Conservation (phyloP, 108 stramenopile genomes). For the Conticribra guillardii region DNA sequence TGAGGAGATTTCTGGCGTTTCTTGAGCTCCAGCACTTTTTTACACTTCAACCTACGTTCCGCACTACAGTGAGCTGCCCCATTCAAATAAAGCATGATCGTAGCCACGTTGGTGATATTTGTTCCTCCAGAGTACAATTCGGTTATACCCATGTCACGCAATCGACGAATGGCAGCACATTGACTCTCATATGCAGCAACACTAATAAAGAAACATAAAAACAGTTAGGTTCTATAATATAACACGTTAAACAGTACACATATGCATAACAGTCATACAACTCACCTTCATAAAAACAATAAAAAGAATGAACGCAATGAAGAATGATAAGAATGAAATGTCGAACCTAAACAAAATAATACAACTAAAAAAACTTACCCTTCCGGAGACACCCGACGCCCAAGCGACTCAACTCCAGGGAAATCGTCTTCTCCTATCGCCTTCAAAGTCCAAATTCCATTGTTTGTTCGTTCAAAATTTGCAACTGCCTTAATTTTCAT, state of each 20-base stretch:
- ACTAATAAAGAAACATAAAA: background rate
- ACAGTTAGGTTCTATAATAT: no score
- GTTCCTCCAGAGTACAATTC: slow-evolving; percentile 68
- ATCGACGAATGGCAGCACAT: slow-evolving; percentile 61
- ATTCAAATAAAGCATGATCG: slow-evolving; percentile 75
- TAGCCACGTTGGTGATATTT: slow-evolving; percentile 65
- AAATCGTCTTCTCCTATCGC: slow-evolving; percentile 70
- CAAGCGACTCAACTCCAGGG: slow-evolving; percentile 77
- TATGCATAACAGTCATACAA: no score
- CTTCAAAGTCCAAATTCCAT: slow-evolving; percentile 78
- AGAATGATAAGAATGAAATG: no score
- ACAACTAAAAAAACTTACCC: slow-evolving; percentile 13
- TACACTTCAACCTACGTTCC: slow-evolving; percentile 68
- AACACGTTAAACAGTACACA: no score
- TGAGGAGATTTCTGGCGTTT: slow-evolving; percentile 54
- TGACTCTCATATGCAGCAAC: slow-evolving; percentile 78
- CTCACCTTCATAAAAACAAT: no score
- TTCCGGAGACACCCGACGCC: slow-evolving; percentile 64
- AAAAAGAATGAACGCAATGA: no score
- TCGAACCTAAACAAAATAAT: no score
- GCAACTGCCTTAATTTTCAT: slow-evolving; percentile 81
- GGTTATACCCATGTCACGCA: slow-evolving; percentile 81
- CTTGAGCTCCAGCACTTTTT: slow-evolving; percentile 66
- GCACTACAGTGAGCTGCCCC: slow-evolving; percentile 68
- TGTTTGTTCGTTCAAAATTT: slow-evolving; percentile 69